Base-by-base conservation (phyloP, 2,329 filamentous ascomycete species). In the Paraphoma chrysanthemicola region DNA sequence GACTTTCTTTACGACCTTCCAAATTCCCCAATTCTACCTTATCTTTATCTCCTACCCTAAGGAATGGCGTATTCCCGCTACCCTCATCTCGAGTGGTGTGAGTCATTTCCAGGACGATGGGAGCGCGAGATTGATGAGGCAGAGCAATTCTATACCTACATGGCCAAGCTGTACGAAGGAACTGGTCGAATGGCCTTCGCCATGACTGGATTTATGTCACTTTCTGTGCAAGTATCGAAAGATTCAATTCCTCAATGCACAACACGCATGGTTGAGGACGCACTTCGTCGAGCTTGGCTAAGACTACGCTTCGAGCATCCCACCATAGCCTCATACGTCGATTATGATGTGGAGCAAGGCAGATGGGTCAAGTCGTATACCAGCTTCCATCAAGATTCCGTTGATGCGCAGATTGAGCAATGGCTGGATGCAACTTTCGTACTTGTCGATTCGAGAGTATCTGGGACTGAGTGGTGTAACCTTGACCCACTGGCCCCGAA, bases 151-250 rank as follows among this genome's bases (percentile, higher is more conserved):
- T 82, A 82, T 54, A 70, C 77, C 0, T 62, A 73, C 0, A 57
- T 81, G 9, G 69, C 69, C 0, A 73, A 70, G 10, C 59, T 66
- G 0, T 80, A 75, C 39, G 66, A 76, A 23, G 77, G 68, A 1
- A 79, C 68, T 30, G 77, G 77, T 0, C 76, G 78, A 1, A 76
- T 71, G 50, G 78, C 74, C 57, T 81, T 81, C 48, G 75, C 74
- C 2, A 79, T 82, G 4, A 80, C 80, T 0, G 78, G 76, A 0
- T 74, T 76, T 16, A 44, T 80, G 1, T 77, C 77, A 8, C 0
- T 79, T 59, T 54, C 33, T 0, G 48, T 74, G 2, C n/a, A 43
- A 0, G 6, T 59, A 0, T n/a, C 56, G 0, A 6, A 49, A 2
- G 18, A 54, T 6, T 43, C 31, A 14, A 36, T 33, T 30, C 28